These are phyloP conservation scores for Lippia alba DNA, from an alignment of 305 asterid genomes.

Conservation along the genomic window DNA sequence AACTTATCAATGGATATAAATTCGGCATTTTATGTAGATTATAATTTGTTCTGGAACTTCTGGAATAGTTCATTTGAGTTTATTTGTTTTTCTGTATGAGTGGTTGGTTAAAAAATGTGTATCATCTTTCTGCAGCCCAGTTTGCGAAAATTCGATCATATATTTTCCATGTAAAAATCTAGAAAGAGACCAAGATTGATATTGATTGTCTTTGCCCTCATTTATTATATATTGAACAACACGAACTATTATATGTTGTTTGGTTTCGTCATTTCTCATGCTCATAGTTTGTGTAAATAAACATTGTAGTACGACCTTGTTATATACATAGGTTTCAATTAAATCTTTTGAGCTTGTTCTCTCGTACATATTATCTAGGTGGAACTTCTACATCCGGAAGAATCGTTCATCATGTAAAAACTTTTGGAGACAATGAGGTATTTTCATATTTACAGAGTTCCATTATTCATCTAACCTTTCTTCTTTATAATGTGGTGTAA, in stretches of 20 bases:
- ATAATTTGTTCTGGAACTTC: slow-evolving; percentile 12
- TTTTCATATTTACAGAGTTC: slow-evolving; percentile 14
- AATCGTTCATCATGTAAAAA: slow-evolving; percentile 73
- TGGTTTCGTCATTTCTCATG: neutral
- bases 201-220: slow-evolving; percentile 13
- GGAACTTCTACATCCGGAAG: slow-evolving; percentile 82
- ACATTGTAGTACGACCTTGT: slow-evolving; percentile 1
- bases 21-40: slow-evolving; percentile 1
- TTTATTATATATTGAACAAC: neutral
- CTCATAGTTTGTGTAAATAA: slow-evolving; percentile 10
- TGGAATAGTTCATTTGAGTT: neutral
- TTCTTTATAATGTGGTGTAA: slow-evolving; percentile 5
- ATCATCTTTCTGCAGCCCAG: slow-evolving; percentile 15
- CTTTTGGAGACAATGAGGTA: slow-evolving; percentile 83
- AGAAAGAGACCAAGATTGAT: neutral
- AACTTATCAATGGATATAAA: neutral
- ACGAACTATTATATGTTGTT: neutral
- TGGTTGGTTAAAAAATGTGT: neutral
- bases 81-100: neutral
- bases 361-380: slow-evolving; percentile 50
- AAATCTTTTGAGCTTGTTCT: slow-evolving; percentile 8
- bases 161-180: neutral
- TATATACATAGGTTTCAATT: neutral
- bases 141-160: neutral
- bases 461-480: slow-evolving; percentile 6